Evolutionary conservation across 192 early-diverging fungal species (phyloP), one percentile per base, ranked within the genome.

Genomic region (Coemansia sp.): DNA sequence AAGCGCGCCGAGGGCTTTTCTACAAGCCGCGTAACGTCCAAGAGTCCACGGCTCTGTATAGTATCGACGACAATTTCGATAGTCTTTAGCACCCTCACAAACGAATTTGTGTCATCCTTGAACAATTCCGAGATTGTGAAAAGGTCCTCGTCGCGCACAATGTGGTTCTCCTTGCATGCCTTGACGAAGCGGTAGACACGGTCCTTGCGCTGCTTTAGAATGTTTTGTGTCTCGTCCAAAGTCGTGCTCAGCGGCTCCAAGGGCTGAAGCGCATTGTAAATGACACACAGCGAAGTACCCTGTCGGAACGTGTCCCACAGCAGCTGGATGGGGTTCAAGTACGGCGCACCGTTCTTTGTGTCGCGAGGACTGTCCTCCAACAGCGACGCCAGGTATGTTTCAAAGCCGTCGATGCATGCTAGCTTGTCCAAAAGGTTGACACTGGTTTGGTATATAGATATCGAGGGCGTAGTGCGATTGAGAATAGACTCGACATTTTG

Each of bases 81-180:
- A 9, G 92, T 92, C 62, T 96, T 91, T 40, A 98, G 87, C 22
- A 96, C 96, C 89, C 96, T 99, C 67, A 99, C 92, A 78, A 98
- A 96, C 68, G 91, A 93, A 80, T 96, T 97, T 38, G 96, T 99
- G 75, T 99, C 94, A 75, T 98, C 96, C 65, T 93, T 90, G 78
- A 91, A 95, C 40, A 97, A 81, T 61, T 96, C 95, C 7, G 94
- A 88, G 60, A 98, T 90, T 44, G 91, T 89, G 79, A 96, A 94
- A 29, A 93, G 76, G 68, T 92, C 86, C 59, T 95, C 91, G 42
- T 96, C 89, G 36, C 81, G 84, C n/a, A 90, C 85, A 59, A 94
- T 73, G 1, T 92, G 86, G 72, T 95, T 89, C 41, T 89, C 85
- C 61, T 92, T 91, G 84, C 95, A 96, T n/a, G 91, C 91, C 63